phyloP scores from a whole-genome alignment of 139 green algal genomes.

The Picochlorum sp. region DNA sequence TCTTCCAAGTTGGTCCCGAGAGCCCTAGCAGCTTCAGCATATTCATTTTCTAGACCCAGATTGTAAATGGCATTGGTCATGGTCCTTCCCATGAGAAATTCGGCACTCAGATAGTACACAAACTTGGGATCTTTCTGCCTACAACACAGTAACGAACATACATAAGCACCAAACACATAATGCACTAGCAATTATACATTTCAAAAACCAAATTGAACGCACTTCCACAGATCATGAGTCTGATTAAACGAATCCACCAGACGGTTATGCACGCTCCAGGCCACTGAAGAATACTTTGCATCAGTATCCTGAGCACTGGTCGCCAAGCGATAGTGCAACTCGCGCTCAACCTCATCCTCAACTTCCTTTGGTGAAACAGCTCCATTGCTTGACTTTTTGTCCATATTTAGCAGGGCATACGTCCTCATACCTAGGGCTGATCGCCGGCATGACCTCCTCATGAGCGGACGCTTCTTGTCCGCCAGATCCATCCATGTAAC shows the following conservation, averaged over 20 bases:
- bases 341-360: neutral
- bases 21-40: conserved; percentile 43
- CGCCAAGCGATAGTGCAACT: conserved; percentile 4
- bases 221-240: conserved; percentile 74
- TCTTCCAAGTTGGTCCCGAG: conserved; percentile 24
- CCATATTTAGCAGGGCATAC: too few species aligned
- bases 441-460: too few species aligned
- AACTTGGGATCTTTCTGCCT: conserved; percentile 75
- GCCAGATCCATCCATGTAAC: too few species aligned
- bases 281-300: neutral
- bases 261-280: conserved; percentile 66
- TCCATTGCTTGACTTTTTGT: neutral
- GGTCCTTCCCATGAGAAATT: conserved; percentile 94
- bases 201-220: conserved; percentile 31
- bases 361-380: neutral
- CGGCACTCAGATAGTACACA: conserved; percentile 92
- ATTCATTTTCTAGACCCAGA: conserved; percentile 77
- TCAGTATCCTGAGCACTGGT: neutral
- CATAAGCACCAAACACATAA: too few species aligned
- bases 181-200: neutral
- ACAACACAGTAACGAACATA: conserved; percentile 31
- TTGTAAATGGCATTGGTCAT: conserved; percentile 93
- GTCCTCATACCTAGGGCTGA: too few species aligned
- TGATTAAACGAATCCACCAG: conserved; percentile 75
- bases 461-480: too few species aligned